These are phyloP conservation scores for Lactifluus subvellereus DNA, from an alignment of 768 basidiomycete species.

Conservation along the genomic window DNA sequence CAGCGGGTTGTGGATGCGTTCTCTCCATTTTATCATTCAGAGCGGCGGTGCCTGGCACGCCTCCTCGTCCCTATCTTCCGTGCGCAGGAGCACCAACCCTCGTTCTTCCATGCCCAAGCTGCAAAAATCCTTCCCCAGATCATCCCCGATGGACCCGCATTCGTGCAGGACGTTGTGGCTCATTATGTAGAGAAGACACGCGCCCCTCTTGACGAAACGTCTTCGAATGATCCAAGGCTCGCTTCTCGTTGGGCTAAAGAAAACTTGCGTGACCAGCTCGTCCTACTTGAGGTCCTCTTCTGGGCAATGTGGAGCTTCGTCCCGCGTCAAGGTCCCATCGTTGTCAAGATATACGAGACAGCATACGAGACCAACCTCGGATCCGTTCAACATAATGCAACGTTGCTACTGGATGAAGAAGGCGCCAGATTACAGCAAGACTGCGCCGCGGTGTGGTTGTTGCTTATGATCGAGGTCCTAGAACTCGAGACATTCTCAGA, in stretches of 20 bases:
- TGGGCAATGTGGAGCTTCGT: conserved; percentile 81
- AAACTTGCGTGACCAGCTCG: conserved; percentile 69
- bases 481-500: conserved; percentile 70
- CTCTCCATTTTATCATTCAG: conserved; percentile 76
- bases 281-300: conserved; percentile 80
- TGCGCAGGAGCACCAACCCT: conserved; percentile 51
- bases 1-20: conserved; percentile 64
- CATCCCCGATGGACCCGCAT: conserved; percentile 58
- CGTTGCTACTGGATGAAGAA: conserved; percentile 69
- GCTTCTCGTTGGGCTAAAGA: conserved; percentile 71
- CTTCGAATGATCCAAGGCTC: conserved; percentile 47
- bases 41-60: conserved; percentile 66
- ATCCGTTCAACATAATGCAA: conserved; percentile 52
- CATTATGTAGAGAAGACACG: conserved; percentile 56
- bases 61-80: conserved; percentile 71
- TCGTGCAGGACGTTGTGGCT: conserved; percentile 51
- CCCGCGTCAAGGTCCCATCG: conserved; percentile 56
- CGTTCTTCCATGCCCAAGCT: conserved; percentile 52
- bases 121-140: conserved; percentile 50
- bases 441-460: conserved; percentile 67
- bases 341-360: conserved; percentile 56
- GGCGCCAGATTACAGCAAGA: conserved; percentile 61
- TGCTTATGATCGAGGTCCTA: conserved; percentile 71
- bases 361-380: conserved; percentile 64
- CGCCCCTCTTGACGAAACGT: conserved; percentile 41